Conservation (phyloP, 345 rosid species). For the Salix brachista region DNA sequence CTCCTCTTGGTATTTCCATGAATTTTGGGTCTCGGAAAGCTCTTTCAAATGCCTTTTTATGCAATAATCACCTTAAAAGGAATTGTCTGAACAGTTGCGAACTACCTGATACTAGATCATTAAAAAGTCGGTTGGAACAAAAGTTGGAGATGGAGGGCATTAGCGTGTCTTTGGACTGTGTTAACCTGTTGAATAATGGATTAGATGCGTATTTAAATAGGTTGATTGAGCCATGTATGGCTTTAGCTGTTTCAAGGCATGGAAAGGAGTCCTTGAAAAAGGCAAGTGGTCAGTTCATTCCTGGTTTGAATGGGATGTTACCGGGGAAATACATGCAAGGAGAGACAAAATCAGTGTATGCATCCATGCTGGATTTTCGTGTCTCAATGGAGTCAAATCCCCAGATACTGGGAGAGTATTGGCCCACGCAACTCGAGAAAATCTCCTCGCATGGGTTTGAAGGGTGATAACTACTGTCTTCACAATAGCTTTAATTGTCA, state of each 20-base stretch:
- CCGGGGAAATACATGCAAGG: slow-evolving; percentile 17
- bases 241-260: slow-evolving; percentile 16
- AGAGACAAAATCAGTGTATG: slow-evolving; percentile 6
- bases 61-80: background rate
- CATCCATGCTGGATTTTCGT: slow-evolving; percentile 22
- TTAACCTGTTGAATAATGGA: slow-evolving; percentile 13
- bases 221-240: slow-evolving; percentile 21
- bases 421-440: slow-evolving; percentile 22
- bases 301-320: slow-evolving; percentile 14
- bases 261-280: slow-evolving; percentile 5
- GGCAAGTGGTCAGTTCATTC: slow-evolving; percentile 7
- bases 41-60: background rate
- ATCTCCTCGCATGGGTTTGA: slow-evolving; percentile 28
- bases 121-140: slow-evolving; percentile 10
- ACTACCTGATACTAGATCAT: slow-evolving; percentile 20
- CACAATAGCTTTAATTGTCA: background rate
- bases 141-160: slow-evolving; percentile 19
- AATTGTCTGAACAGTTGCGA: slow-evolving; percentile 11
- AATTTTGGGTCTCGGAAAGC: slow-evolving; percentile 9
- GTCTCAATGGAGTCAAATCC: slow-evolving; percentile 24
- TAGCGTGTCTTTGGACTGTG: slow-evolving; percentile 12
- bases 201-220: slow-evolving; percentile 19
- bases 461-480: slow-evolving; percentile 7
- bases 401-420: slow-evolving; percentile 19
- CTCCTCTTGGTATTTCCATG: slow-evolving; percentile 23